Evolutionary conservation across 495 filamentous ascomycete genomes (phyloP).

Genomic region (Podospora comata): DNA sequence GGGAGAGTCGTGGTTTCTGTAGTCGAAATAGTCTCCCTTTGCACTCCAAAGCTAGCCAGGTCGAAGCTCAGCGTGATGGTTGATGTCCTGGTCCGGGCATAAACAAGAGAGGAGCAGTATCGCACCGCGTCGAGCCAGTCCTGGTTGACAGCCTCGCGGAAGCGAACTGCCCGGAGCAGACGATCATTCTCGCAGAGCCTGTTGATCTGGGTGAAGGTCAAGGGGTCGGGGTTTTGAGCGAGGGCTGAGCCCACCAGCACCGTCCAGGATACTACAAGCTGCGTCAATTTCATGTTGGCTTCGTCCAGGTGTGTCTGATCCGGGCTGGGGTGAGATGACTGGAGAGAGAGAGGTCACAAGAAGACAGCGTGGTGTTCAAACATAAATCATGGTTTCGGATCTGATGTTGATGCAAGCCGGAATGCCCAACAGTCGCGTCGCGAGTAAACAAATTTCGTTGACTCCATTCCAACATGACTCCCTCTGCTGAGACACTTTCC

Average conservation of each 20-base stretch:
- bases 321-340: not conserved
- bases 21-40: not conserved
- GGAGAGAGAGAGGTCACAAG: not conserved
- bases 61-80: conserved; percentile 1
- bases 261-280: not conserved
- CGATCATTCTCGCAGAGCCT: not conserved
- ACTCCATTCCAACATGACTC: not conserved
- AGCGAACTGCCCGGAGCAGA: not conserved
- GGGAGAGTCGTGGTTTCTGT: not conserved
- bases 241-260: not conserved
- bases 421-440: conserved; percentile 4
- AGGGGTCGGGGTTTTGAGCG: not conserved
- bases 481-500: not conserved
- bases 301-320: not conserved
- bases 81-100: not conserved
- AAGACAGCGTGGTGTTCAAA: not conserved
- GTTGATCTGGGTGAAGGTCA: conserved; percentile 1
- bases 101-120: not conserved
- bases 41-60: not conserved
- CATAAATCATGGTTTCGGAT: conserved; percentile 5
- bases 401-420: not conserved
- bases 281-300: conserved; percentile 7
- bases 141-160: not conserved
- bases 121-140: not conserved
- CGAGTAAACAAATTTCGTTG: not conserved